Conservation (phyloP, 176 grass and related monocot genomes). For the Carex pumila region DNA sequence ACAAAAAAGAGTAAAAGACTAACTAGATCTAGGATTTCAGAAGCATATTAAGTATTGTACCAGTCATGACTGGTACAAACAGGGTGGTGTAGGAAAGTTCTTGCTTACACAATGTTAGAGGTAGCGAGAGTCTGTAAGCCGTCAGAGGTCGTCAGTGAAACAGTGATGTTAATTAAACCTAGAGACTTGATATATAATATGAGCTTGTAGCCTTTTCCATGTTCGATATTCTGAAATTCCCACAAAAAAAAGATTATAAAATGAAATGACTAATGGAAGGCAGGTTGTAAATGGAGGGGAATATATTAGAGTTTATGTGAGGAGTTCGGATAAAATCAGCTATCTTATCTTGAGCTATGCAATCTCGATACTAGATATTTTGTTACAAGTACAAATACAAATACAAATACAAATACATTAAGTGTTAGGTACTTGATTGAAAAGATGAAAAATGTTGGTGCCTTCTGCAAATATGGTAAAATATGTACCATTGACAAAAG, state of each 20-base stretch:
- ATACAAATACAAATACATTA: background rate
- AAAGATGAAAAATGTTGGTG: background rate
- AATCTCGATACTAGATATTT: background rate
- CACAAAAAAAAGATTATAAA: conserved; percentile 7
- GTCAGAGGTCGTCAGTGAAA: conserved; percentile 73
- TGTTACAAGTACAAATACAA: background rate
- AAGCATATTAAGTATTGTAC: background rate
- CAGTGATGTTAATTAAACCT: conserved; percentile 40
- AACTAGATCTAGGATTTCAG: background rate
- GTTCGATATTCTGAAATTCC: conserved; percentile 66
- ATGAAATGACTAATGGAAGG: background rate
- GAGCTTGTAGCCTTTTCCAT: conserved; percentile 55
- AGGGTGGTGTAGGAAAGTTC: background rate
- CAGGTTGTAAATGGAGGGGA: background rate
- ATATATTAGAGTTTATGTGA: background rate
- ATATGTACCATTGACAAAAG: background rate
- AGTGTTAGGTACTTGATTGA: background rate
- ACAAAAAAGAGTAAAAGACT: background rate
- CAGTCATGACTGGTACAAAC: conserved; percentile 13
- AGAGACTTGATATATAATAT: conserved; percentile 56
- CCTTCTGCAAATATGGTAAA: background rate
- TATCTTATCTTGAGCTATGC: conserved; percentile 2
- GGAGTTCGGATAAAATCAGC: background rate
- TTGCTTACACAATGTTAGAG: conserved; percentile 60
- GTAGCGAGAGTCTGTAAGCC: conserved; percentile 45